Conservation (phyloP, 31 red algal species). For the Odonthalia washingtoniensis region DNA sequence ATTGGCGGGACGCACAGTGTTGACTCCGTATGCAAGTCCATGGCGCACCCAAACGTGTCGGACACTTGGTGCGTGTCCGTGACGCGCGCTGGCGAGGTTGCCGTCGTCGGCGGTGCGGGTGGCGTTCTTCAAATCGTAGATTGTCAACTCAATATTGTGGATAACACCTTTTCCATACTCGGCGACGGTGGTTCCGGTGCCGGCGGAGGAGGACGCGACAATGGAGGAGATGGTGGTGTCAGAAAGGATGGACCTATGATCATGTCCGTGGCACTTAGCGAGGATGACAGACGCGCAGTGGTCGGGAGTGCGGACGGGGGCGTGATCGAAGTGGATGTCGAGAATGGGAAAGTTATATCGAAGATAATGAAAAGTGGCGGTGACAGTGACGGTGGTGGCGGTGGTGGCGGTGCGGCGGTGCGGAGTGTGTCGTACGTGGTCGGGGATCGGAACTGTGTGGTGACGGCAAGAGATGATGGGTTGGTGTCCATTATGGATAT, state of each 20-base stretch:
- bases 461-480: slow-evolving; percentile 25
- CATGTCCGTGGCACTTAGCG: slow-evolving; percentile 24
- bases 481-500: slow-evolving; percentile 17
- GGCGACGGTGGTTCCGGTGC: background rate
- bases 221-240: background rate
- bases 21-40: slow-evolving; percentile 8
- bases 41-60: background rate
- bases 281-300: background rate
- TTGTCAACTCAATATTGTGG: slow-evolving; percentile 1
- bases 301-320: slow-evolving; percentile 13
- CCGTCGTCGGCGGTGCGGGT: slow-evolving; percentile 28
- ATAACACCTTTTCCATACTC: slow-evolving; percentile 27
- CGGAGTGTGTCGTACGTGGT: slow-evolving; percentile 18
- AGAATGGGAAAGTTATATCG: slow-evolving; percentile 23
- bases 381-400: too few species aligned
- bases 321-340: slow-evolving; percentile 36
- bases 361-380: background rate
- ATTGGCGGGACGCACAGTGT: background rate
- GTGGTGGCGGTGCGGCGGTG: slow-evolving; percentile 29
- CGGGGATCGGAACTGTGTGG: background rate
- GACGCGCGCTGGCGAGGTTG: background rate
- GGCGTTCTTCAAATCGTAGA: slow-evolving; percentile 23
- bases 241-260: slow-evolving; percentile 31
- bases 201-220: background rate
- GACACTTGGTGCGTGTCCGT: slow-evolving; percentile 33